Conservation (phyloP, 768 basidiomycete species). For the Suillus brevipes region DNA sequence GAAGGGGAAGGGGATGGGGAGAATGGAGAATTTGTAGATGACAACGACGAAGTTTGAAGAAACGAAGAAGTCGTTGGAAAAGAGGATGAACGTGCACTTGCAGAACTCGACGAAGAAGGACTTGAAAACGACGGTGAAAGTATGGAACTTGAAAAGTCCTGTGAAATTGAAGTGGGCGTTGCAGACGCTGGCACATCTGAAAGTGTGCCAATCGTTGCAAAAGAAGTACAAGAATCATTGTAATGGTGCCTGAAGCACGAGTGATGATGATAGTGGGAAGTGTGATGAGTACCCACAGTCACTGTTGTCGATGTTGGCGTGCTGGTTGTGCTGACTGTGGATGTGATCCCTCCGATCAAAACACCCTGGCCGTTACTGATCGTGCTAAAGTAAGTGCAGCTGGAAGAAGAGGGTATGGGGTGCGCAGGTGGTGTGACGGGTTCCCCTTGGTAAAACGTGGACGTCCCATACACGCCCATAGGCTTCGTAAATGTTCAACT, state of each 20-base stretch:
- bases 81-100: not conserved
- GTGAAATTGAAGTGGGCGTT: slow-evolving; percentile 4
- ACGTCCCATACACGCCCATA: slow-evolving; percentile 68
- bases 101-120: slow-evolving; percentile 5
- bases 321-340: slow-evolving; percentile 8
- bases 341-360: slow-evolving; percentile 27
- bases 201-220: slow-evolving; percentile 12
- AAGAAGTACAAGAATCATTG: slow-evolving; percentile 6
- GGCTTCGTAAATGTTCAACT: slow-evolving; percentile 35
- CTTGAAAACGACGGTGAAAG: not conserved
- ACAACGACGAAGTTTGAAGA: not conserved
- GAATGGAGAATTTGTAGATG: not conserved
- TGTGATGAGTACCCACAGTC: slow-evolving; percentile 3
- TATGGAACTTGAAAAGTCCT: not conserved
- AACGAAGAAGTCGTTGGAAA: not conserved
- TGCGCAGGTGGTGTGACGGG: slow-evolving; percentile 55
- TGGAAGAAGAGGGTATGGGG: slow-evolving; percentile 56
- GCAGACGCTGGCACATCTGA: slow-evolving; percentile 5
- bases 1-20: not conserved
- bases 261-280: slow-evolving; percentile 1
- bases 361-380: slow-evolving; percentile 47
- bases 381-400: slow-evolving; percentile 53
- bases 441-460: slow-evolving; percentile 67
- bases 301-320: slow-evolving; percentile 1
- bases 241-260: not conserved